Base-by-base conservation (phyloP, 345 rosid genomes). In the Lepidium didymum region DNA sequence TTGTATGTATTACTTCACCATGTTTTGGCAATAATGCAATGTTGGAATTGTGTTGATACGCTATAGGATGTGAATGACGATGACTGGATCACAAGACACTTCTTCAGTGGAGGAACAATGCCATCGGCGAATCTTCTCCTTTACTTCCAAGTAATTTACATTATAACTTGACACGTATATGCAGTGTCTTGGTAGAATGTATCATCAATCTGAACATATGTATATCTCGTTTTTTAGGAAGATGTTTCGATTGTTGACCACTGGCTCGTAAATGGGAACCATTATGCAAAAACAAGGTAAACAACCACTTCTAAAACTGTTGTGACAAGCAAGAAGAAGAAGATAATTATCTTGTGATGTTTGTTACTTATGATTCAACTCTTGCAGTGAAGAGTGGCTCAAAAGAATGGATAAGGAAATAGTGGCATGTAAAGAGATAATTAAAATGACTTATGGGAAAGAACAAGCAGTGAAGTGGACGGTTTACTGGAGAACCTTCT, bases 81-180 rank as follows among this genome's bases (percentile, higher is more conserved):
- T 58, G 98, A 90, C 68, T 88, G 98, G 97, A 90, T 90, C 49
- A 84, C 94, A 49, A 81, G 86, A 77, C 70, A 90, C 77, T 93
- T 90, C 89, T 88, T 93, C 69, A 83, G 84, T 0, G 97, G 96
- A 50, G 94, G 96, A 47, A 88, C 96, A 55, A 88, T 88, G 98
- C 98, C 96, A 25, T 81, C 97, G 0, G 89, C 97, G 4, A 79
- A 90, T 81, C 81, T 93, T 74, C 83, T 90, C 49, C 96, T 90
- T 35, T 90, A 93, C 78, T 93, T 90, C 77, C 97, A 93, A 86
- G 96, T 83, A 43, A 74, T 72, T 18, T 31, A 56, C 53, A 56
- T 56, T 37, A 18, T 31, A 25, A 49, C 60, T 31, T 21, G 14
- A 1, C 18, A 29, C 0, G 7, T 29, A 55, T 64, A 53, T 14